phyloP scores from a whole-genome alignment of 2,329 filamentous ascomycete genomes.

The Xylaria sp. region DNA sequence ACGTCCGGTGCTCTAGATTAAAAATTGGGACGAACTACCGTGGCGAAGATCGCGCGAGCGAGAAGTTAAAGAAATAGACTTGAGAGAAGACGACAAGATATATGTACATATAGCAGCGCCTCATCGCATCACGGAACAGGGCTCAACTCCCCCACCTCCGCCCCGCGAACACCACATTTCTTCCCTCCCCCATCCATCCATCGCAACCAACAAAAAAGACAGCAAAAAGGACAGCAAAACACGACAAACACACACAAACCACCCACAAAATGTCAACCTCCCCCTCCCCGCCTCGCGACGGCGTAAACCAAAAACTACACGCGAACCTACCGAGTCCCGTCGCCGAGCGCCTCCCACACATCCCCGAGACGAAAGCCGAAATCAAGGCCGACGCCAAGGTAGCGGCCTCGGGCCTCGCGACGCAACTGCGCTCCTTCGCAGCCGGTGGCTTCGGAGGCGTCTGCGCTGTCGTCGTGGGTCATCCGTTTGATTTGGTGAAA shows the following conservation, averaged over 20 bases:
- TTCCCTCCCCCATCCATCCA: background rate
- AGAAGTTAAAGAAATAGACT: background rate
- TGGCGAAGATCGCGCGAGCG: background rate
- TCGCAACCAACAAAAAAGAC: background rate
- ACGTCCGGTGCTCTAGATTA: background rate
- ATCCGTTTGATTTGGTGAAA: slow-evolving; percentile 98
- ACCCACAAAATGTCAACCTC: slow-evolving; percentile 43
- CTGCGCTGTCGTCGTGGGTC: slow-evolving; percentile 92
- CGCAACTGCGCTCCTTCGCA: slow-evolving; percentile 79
- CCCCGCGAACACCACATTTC: too few relatives aligned
- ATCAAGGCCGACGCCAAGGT: slow-evolving; percentile 55
- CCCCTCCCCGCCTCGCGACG: slow-evolving; percentile 30
- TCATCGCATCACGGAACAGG: background rate
- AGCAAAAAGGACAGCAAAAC: too few relatives aligned
- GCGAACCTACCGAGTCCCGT: slow-evolving; percentile 18
- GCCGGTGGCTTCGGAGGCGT: slow-evolving; percentile 94
- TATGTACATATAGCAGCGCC: background rate
- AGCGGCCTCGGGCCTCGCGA: slow-evolving; percentile 51
- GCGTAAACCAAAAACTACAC: slow-evolving; percentile 29
- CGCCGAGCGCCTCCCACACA: slow-evolving; percentile 51
- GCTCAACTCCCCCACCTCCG: background rate
- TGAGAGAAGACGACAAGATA: background rate
- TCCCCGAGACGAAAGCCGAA: slow-evolving; percentile 57
- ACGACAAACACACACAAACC: background rate
- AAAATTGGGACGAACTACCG: background rate